Evolutionary conservation across 805 yeast genomes (phyloP), one percentile per base, ranked within the genome.

Genomic region (Lipomyces spencermartinsiae): DNA sequence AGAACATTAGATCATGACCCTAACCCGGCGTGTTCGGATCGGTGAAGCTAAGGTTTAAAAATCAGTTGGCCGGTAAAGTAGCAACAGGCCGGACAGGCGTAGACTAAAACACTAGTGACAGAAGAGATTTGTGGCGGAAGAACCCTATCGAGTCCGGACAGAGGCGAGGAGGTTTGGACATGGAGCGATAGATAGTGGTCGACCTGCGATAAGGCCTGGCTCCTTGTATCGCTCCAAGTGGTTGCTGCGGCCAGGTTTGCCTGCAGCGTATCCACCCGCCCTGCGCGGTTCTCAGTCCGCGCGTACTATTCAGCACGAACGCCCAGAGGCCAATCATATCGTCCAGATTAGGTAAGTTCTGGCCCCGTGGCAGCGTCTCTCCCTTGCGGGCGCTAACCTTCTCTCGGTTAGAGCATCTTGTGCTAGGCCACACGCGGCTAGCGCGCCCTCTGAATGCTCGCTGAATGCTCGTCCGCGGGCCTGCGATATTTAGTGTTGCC

Each of bases 251-350:
- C 37, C 9, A 12, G 3, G 37, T 12, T 10, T 14, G 10, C 2
- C 43, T 37, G 43, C 43, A 12, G n/a, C 43, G 43, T 4, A 37
- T 9, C 33, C 58, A 53, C 49, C 37, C 51, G 49, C 35, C 22
- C 34, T 8, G 19, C 49, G 64, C 46, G 16, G 58, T 10, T 51
- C 43, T 37, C 43, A 29, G n/a, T 29, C 53, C 43, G 31, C 9
- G 70, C 70, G 70, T 63, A 67, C 35, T 8, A n/a, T 35, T 33
- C 62, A 59, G 64, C 66, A 63, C 70, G 66, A 43, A 46, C 53
- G 39, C 61, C 61, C 46, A 39, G 35, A 63, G 51, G 68, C 68
- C 64, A 66, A 59, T 66, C 59, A 64, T 16, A 31, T 39, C 22
- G 59, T 12, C 39, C 25, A 35, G 60, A 61, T 56, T 34, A 35